Evolutionary conservation across 441 rosid genomes (phyloP).

Genomic region (Codiaeum variegatum): DNA sequence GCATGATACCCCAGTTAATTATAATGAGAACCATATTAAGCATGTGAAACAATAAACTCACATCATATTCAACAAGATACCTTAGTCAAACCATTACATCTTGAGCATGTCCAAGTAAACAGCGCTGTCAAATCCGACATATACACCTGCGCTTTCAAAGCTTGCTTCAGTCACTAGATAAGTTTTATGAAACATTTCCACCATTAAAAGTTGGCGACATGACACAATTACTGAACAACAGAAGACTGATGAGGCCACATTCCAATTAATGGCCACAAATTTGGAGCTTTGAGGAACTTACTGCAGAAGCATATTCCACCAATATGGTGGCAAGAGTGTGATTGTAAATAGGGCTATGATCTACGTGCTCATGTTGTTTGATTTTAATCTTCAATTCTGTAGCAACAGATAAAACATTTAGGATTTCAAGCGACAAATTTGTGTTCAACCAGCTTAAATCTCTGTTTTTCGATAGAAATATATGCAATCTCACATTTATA

Average conservation of each 20-base stretch:
- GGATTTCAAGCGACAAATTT: neutral
- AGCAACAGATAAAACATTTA: neutral
- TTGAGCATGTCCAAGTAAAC: constrained; percentile 80
- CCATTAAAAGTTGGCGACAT: neutral
- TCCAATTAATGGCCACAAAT: neutral
- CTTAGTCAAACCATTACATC: constrained; percentile 74
- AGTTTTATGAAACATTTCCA: neutral
- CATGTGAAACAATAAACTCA: constrained; percentile 2
- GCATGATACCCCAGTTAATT: constrained; percentile 12
- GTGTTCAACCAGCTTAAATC: neutral
- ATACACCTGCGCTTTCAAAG: constrained; percentile 56
- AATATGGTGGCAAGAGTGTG: constrained; percentile 71
- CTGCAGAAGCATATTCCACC: constrained; percentile 95
- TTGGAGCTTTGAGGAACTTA: constrained; percentile 28
- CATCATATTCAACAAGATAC: constrained; percentile 27
- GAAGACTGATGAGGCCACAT: neutral
- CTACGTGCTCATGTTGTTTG: constrained; percentile 19
- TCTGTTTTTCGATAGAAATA: neutral
- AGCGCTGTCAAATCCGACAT: constrained; percentile 72
- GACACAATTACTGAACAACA: neutral
- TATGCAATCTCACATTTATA: neutral
- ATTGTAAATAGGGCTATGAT: constrained; percentile 47
- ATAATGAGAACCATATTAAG: constrained; percentile 1
- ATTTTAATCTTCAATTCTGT: constrained; percentile 49
- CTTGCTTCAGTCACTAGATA: constrained; percentile 16